These are phyloP conservation scores for Penicillium sp. DNA, from an alignment of 2,329 filamentous ascomycete genomes.

Conservation along the genomic window DNA sequence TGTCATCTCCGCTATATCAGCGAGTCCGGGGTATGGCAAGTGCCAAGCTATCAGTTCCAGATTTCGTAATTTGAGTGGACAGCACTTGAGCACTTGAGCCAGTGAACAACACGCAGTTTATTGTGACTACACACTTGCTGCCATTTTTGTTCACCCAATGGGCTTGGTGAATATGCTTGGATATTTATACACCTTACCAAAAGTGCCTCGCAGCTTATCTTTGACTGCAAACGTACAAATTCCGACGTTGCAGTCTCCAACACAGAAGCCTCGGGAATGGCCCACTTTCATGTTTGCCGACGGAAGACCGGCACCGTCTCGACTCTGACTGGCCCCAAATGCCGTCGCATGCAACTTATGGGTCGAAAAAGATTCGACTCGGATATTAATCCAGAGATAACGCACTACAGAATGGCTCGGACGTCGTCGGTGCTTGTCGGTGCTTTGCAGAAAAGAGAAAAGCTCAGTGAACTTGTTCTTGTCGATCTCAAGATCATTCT, in stretches of 20 bases:
- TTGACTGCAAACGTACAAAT: neutral
- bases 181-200: no score
- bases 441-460: constrained; percentile 2
- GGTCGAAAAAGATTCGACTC: constrained; percentile 1
- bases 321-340: constrained; percentile 19
- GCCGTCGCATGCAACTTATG: neutral
- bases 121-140: neutral
- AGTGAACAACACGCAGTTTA: neutral
- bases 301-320: constrained; percentile 23
- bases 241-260: neutral
- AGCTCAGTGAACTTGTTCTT: neutral
- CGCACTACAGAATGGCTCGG: constrained; percentile 10
- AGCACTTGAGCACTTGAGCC: no score
- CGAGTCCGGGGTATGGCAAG: neutral
- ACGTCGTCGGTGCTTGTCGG: constrained; percentile 21
- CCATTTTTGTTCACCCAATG: neutral
- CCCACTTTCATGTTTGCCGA: constrained; percentile 17
- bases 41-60: neutral
- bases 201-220: neutral
- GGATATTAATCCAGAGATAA: constrained; percentile 14
- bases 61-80: neutral
- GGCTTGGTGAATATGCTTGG: no score
- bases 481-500: neutral
- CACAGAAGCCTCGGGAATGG: constrained; percentile 5
- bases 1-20: neutral